Percentiles rank a stretch among this genome's conserved stretches.
These are phyloP conservation scores for Globisporangium orthogonon DNA, from an alignment of 352 stramenopile genomes.

Conservation along the genomic window DNA sequence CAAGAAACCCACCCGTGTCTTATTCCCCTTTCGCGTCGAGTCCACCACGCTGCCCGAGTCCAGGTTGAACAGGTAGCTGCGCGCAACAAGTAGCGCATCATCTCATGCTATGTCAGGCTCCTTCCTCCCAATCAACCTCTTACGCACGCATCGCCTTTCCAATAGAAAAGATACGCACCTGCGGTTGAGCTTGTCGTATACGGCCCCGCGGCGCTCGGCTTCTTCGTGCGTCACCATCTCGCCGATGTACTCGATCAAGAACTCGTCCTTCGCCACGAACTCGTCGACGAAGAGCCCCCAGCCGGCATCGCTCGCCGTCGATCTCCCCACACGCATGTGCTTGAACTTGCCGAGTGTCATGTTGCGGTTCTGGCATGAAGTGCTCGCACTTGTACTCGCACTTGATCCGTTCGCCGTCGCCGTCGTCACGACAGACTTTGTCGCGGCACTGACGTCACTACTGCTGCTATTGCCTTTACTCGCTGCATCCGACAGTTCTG, in stretches of 20 bases:
- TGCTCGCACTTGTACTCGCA: constrained; percentile 1
- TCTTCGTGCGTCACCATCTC: constrained; percentile 91
- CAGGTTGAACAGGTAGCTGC: constrained; percentile 92
- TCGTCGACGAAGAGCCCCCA: constrained; percentile 92
- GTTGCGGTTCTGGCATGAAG: constrained; percentile 65
- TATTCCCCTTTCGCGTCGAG: constrained; percentile 93
- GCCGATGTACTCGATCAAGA: constrained; percentile 93
- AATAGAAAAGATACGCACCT: constrained; percentile 23
- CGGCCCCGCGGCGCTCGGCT: constrained; percentile 77
- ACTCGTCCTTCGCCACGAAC: constrained; percentile 88
- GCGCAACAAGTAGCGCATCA: not conserved
- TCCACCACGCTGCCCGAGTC: constrained; percentile 91
- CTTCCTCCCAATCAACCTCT: no score
- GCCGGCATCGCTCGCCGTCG: constrained; percentile 68
- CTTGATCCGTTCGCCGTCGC: not conserved
- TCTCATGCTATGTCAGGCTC: no score
- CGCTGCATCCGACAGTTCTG: constrained; percentile 9
- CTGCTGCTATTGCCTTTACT: not conserved
- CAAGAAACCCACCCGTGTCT: constrained; percentile 61
- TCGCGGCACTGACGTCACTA: not conserved
- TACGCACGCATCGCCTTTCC: not conserved
- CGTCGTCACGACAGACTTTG: not conserved
- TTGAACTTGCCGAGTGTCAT: constrained; percentile 47
- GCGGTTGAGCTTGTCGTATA: constrained; percentile 87
- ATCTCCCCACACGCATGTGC: constrained; percentile 73